Evolutionary conservation across 2,329 filamentous ascomycete species (phyloP), one percentile per base, ranked within the genome.

Genomic region (Basipetospora chlamydospora): DNA sequence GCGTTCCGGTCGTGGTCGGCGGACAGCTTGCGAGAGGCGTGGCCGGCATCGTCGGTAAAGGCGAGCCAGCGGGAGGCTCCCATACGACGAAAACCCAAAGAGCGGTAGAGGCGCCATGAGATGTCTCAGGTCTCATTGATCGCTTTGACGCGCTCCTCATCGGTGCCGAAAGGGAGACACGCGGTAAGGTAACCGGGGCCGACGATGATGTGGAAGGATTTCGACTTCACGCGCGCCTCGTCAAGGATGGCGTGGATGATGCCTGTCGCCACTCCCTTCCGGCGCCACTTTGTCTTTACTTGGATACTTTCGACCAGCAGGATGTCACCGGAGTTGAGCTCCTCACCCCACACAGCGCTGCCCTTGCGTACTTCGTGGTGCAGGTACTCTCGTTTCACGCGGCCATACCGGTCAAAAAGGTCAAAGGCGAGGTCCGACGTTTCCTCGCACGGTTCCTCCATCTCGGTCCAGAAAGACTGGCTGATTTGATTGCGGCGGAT

Each of bases 401-500:
- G 32, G 9, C 32, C 32, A n/a, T 26, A 34, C n/a, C 32, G 20
- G 20, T 34, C 32, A 8, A 34, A 34, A 15, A 34, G 15, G 3
- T 26, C 10, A 8, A 34, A 26, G 3, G 32, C 32, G 17, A 26
- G 20, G 12, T 26, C 20, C 3, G 22, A 15, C 12, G 22, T 26
- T 13, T 26, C 32, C 16, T 10, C 6, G 22, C 11, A 21, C n/a
- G 12, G 9, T 11, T 18, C 13, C 18, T 33, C 30, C 30, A 33
- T 13, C 12, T 33, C 17, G 6, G 12, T 18, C 30, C 30, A 33
- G 12, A 33, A 33, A 4, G 16, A 20, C 3, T 12, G 11, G 12
- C 16, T 16, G 11, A 33, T 33, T 22, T 22, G 11, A 11, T 33
- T 18, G 29, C 30, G 30, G 20, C 30, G 18, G 30, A 33, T 22